These are phyloP conservation scores for Talaromyces sp. DNA, from an alignment of 2,329 filamentous ascomycete genomes.

Conservation along the genomic window DNA sequence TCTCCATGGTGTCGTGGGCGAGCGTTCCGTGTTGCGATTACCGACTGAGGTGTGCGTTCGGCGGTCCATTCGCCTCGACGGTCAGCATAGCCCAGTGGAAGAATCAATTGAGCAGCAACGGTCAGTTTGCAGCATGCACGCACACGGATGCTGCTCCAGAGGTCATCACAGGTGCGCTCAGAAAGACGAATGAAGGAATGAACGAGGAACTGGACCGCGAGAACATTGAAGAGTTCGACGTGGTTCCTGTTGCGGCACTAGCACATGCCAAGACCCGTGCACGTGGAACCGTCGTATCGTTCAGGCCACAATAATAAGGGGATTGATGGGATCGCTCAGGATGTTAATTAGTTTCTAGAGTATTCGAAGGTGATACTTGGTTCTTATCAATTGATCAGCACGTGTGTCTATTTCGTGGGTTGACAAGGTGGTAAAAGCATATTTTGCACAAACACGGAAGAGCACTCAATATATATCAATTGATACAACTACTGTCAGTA, in stretches of 20 bases:
- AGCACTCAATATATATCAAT: background rate
- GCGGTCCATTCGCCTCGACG: constrained; percentile 8
- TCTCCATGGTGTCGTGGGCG: constrained; percentile 28
- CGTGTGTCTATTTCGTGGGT: background rate
- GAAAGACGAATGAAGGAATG: background rate
- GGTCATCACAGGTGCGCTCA: background rate
- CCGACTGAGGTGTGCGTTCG: constrained; percentile 4
- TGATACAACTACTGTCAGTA: too few species aligned
- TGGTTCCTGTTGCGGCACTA: background rate
- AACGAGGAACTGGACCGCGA: background rate
- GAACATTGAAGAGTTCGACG: background rate
- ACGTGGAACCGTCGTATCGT: background rate
- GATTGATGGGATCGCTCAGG: too few species aligned
- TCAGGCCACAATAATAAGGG: too few species aligned
- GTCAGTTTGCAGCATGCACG: background rate
- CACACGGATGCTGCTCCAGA: background rate
- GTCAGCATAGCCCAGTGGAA: background rate
- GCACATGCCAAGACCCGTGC: background rate
- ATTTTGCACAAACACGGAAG: background rate
- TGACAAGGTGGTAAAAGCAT: background rate
- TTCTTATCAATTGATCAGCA: background rate
- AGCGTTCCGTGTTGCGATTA: constrained; percentile 4
- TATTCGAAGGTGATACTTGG: background rate
- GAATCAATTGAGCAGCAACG: background rate
- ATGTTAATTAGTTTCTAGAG: too few species aligned